These are phyloP conservation scores for Globisporangium cederbergense DNA, from an alignment of 352 stramenopile genomes.

Conservation along the genomic window DNA sequence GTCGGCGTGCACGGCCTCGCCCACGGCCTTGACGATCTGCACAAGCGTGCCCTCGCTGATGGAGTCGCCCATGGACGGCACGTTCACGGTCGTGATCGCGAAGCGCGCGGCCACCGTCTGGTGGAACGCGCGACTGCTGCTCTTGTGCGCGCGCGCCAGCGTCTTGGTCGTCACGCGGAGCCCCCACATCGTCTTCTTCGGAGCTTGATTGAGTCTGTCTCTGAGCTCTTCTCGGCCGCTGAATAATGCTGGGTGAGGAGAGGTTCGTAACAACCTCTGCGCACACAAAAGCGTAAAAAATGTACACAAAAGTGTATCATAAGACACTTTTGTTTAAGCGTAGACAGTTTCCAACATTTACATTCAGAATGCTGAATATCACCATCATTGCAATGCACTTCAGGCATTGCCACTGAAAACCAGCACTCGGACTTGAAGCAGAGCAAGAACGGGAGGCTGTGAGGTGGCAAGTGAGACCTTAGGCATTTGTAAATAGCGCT, in stretches of 20 bases:
- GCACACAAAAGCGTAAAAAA: no score
- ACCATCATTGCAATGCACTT: no score
- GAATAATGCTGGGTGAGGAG: not conserved
- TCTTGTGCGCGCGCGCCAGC: constrained; percentile 6
- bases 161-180: constrained; percentile 19
- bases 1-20: constrained; percentile 93
- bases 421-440: no score
- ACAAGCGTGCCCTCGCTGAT: constrained; percentile 98
- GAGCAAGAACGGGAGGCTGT: no score
- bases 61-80: constrained; percentile 93
- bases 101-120: constrained; percentile 28
- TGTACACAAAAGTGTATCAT: not conserved
- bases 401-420: no score
- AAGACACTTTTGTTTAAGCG: no score
- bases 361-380: no score
- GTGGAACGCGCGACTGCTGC: constrained; percentile 39
- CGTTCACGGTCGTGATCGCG: constrained; percentile 74
- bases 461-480: no score
- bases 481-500: no score
- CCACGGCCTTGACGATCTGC: constrained; percentile 91
- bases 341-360: no score
- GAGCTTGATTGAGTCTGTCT: not conserved
- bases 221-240: constrained; percentile 11
- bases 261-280: not conserved
- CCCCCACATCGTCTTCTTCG: constrained; percentile 10